Conservation (phyloP, 2,329 filamentous ascomycete genomes). For the Rosellinia necatrix region DNA sequence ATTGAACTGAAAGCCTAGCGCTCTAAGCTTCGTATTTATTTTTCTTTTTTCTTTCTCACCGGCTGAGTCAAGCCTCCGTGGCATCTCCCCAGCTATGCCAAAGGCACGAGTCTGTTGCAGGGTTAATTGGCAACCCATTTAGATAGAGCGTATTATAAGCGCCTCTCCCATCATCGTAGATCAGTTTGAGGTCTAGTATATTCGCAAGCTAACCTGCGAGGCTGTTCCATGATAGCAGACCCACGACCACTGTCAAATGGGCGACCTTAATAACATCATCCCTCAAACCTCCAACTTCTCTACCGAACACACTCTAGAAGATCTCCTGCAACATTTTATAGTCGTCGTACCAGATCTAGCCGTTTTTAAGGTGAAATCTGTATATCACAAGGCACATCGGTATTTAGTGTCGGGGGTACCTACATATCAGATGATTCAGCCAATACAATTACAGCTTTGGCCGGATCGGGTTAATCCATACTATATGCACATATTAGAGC, state of each 20-base stretch:
- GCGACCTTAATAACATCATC: constrained; percentile 36
- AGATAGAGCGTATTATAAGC: background rate
- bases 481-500: too few species aligned
- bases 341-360: constrained; percentile 43
- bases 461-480: too few species aligned
- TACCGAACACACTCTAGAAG: constrained; percentile 43
- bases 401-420: too few species aligned
- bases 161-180: constrained; percentile 44
- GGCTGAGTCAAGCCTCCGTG: background rate
- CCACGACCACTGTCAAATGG: constrained; percentile 41
- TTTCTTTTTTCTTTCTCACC: too few species aligned
- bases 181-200: constrained; percentile 41
- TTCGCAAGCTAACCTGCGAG: constrained; percentile 48
- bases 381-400: too few species aligned
- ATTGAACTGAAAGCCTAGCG: too few species aligned
- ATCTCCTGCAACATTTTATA: constrained; percentile 36
- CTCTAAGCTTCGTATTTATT: too few species aligned
- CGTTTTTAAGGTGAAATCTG: constrained; percentile 43
- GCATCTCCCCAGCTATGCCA: background rate
- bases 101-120: background rate
- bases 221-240: constrained; percentile 42
- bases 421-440: too few species aligned
- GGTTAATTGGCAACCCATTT: background rate
- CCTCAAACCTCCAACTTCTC: constrained; percentile 39
- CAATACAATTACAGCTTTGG: too few species aligned